These are phyloP conservation scores for Kondoa subrosea DNA, from an alignment of 768 basidiomycete species.

Conservation along the genomic window DNA sequence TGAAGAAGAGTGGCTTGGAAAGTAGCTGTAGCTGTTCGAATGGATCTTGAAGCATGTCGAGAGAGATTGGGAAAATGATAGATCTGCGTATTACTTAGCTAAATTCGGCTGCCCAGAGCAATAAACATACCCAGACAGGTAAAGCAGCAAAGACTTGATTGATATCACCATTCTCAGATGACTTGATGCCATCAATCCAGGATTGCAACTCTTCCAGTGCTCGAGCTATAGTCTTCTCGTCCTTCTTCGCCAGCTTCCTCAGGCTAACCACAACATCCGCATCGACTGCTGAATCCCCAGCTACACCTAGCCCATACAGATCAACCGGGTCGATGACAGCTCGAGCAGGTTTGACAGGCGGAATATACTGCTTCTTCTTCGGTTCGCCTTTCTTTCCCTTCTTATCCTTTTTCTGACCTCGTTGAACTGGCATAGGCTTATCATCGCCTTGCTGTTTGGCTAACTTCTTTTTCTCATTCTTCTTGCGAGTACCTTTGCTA, in stretches of 20 bases:
- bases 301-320: slow-evolving; percentile 14
- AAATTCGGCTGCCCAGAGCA: neutral
- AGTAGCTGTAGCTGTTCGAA: slow-evolving; percentile 10
- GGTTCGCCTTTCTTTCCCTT: slow-evolving; percentile 4
- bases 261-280: slow-evolving; percentile 8
- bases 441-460: neutral
- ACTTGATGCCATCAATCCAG: slow-evolving; percentile 12
- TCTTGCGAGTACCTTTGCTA: neutral
- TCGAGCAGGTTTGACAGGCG: slow-evolving; percentile 13
- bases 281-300: slow-evolving; percentile 9
- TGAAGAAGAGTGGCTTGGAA: slow-evolving; percentile 13
- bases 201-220: slow-evolving; percentile 11
- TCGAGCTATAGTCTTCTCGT: slow-evolving; percentile 14
- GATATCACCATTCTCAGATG: neutral
- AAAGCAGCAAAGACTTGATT: slow-evolving; percentile 1
- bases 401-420: slow-evolving; percentile 9
- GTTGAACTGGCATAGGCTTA: neutral
- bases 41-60: slow-evolving; percentile 9
- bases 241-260: slow-evolving; percentile 17
- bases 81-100: neutral
- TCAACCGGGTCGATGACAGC: slow-evolving; percentile 14
- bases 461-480: neutral
- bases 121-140: slow-evolving; percentile 17
- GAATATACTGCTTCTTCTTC: slow-evolving; percentile 12
- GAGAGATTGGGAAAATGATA: slow-evolving; percentile 14